Base-by-base conservation (phyloP, 1,139 yeast genomes). In the Magnusiomyces fungicola region DNA sequence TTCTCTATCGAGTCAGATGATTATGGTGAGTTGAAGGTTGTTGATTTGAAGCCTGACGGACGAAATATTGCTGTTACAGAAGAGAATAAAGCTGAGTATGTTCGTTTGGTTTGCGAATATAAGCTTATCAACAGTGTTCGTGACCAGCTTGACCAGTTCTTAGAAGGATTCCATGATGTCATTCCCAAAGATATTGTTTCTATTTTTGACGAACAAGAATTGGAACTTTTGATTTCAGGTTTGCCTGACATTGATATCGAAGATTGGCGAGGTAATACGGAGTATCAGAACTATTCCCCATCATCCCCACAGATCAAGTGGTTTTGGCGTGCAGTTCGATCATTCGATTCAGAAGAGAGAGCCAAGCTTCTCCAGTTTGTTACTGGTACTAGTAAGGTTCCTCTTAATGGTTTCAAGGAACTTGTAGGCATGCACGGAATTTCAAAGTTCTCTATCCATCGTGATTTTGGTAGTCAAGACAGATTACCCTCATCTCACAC, bases 261-360 rank as follows among this genome's bases (percentile, higher is more conserved):
- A 57, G 99, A 94, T 63, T 94, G 99, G 99, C 85, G 86, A 59
- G 82, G 79, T 61, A 85, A 92, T 64, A 79, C 96, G 1, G 74
- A 73, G 1, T 92, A 94, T 67, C 83, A 78, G 53, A 92, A 90
- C 64, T 94, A 92, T 65, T 79, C 90, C 0, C 77, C 94, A 1
- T 78, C 88, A 1, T 86, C 96, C 2, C 81, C 86, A 38, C 97
- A 90, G 63, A 83, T 94, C 53, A 90, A 85, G 63, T 92, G 97
- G 89, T 94, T 92, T 69, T 94, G 99, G 99, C 76, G 97, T 63
- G 97, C 97, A 1, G 97, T 94, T 16, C 80, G 89, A 60, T 87
- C 97, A 1, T 92, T 92, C 68, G 97, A 89, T 62, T 80, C 80
- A 40, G 98, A 92, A 65, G 97, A 92, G 63, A 76, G 96, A 49